Base-by-base conservation (phyloP, 1,284 basidiomycete species). In the Stereum hirsutum region DNA sequence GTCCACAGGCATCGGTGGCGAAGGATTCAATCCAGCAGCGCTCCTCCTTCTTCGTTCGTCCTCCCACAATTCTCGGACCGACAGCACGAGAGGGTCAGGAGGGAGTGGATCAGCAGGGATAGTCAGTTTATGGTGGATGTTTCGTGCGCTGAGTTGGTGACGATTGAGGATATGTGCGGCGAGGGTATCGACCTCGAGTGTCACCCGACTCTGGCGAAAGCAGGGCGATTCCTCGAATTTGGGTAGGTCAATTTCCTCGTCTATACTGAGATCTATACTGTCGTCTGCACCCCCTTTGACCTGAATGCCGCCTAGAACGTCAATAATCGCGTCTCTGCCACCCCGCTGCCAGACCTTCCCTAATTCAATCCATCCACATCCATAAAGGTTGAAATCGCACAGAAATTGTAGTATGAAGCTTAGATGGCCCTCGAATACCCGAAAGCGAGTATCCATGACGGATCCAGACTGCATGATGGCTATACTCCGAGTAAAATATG, bases 351-450 rank as follows among this genome's bases (percentile, higher is more conserved):
- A 74, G n/a, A 67, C 74, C 42, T 78, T 64, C 38, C 65, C 69
- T 4, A 87, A 60, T 46, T 95, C 81, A 39, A 98, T 69, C 75
- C 83, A 89, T 7, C 89, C 92, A 59, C 95, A 98, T 2, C 95
- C 95, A 56, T 93, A 96, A 27, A 99, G 70, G 47, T 92, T 92
- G 61, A 90, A 94, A 64, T 99, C 95, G 59, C 87, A 87, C 75
- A 98, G 78, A 65, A 97, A 97, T 62, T 98, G 94, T 20, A 98
- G 70, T 34, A 81, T 69, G 59, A 84, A 97, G 56, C 78, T 86
- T 55, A 98, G 72, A 63, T 99, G 95, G 48, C 84, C 87, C 62
- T 99, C 95, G 60, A 85, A 96, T 6, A 85, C 73, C 46, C 78
- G 73, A 64, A 89, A 89, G 38, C 76, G 76, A 17, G 79, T 81